Base-by-base conservation (phyloP, 371 early-diverging fungal species). In the Rhizomucor pusillus region DNA sequence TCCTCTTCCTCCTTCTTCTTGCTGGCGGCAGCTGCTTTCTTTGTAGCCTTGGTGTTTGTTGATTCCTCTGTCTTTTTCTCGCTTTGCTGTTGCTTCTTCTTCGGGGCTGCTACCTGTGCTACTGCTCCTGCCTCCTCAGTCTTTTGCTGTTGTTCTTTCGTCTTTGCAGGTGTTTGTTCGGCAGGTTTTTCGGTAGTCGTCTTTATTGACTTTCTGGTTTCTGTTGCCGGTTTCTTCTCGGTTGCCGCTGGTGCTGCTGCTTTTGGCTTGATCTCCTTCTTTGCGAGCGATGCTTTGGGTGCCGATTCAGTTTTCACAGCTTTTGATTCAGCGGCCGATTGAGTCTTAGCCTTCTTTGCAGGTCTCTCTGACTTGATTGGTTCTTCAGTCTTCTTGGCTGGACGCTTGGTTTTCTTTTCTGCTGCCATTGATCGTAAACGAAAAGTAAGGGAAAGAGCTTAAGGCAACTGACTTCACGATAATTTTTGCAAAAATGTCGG, bases 1-100 rank as follows among this genome's bases (percentile, higher is more conserved):
- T 54, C 44, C 19, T 43, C 29, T 46, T 20, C 56, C 51, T 50
- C 62, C 56, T 24, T 65, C 50, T 11, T 49, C 57, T 16, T 45
- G 53, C 36, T 35, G 34, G 47, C 25, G 33, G 33, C 5, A 23
- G 39, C 50, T 20, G 50, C 39, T 20, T 14, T 35, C 36, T 50
- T 50, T 2, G 19, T n/a, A 9, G 14, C 9, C 5, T 18, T 18
- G 19, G 18, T 39, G 36, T 37, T 25, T 19, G 35, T n/a, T 19
- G 50, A 9, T 37, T 34, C 19, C 20, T 34, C 34, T 12, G 37
- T 9, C 23, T 19, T 50, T 13, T 9, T n/a, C 23, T 39, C 20
- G 40, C 39, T 51, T n/a, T 19, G n/a, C 19, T 6, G 41, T 14
- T 49, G 20, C 51, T 40, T 52, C 43, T 49, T 57, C 66, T 35